Percentiles rank a stretch among this genome's conserved stretches.
These are phyloP conservation scores for Candida ovalis DNA, from an alignment of 805 yeast species.

Conservation along the genomic window DNA sequence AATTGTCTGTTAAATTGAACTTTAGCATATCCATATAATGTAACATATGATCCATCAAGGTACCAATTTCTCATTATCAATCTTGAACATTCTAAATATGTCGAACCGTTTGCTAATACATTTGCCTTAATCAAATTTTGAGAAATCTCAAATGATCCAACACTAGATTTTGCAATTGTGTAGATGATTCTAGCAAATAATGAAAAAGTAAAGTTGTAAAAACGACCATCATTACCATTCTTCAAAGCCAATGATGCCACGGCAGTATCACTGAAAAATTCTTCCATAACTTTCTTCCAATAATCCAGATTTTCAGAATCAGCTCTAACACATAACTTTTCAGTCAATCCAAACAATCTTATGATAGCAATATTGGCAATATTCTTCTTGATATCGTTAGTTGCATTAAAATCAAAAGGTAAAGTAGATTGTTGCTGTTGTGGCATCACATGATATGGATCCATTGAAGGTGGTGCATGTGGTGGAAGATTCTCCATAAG, in stretches of 20 bases:
- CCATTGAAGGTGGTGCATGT: constrained; percentile 7
- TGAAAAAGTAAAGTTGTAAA: constrained; percentile 60
- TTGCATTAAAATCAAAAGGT: constrained; percentile 11
- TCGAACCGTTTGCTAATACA: constrained; percentile 48
- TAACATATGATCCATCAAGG: constrained; percentile 67
- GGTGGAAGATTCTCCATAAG: constrained; percentile 14
- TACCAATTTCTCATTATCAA: constrained; percentile 49
- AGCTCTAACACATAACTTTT: constrained; percentile 38
- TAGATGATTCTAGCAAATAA: constrained; percentile 63
- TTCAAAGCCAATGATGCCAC: constrained; percentile 44
- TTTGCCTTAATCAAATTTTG: constrained; percentile 49
- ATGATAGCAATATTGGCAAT: constrained; percentile 48
- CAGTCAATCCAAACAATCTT: constrained; percentile 47
- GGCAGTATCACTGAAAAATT: constrained; percentile 51
- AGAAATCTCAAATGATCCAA: constrained; percentile 47
- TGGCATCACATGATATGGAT: constrained; percentile 5
- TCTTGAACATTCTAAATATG: constrained; percentile 50
- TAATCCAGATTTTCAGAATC: constrained; percentile 41
- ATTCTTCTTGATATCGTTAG: constrained; percentile 27
- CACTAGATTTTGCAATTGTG: constrained; percentile 49
- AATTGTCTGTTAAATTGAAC: constrained; percentile 60
- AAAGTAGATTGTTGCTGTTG: constrained; percentile 10
- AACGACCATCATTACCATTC: constrained; percentile 43
- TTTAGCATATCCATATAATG: constrained; percentile 57
- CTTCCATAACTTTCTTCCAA: constrained; percentile 47